Base-by-base conservation (phyloP, 164 flowering plant species). In the Dillenia suffruticosa region DNA sequence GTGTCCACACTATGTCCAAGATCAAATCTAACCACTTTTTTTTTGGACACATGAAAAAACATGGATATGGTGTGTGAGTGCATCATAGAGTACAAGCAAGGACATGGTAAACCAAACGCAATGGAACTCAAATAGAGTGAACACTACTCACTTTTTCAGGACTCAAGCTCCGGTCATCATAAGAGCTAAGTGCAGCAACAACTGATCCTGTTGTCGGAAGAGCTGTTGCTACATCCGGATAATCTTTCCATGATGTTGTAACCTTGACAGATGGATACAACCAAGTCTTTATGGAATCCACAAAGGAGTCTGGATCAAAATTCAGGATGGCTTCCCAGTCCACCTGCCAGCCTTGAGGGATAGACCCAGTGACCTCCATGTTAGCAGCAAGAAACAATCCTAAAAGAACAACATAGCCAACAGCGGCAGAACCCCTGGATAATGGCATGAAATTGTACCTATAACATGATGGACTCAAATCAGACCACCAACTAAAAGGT, bases 371-470 rank as follows among this genome's bases (percentile, higher is more conserved):
- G 75, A 94, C 87, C 76, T 88, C 89, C 96, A 91, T 91, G 62
- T 94, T 94, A 59, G 97, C 96, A 52, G 99, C 97, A 61, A 91
- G 92, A 54, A 81, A 73, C 62, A 94, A 66, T 58, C 99, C 99
- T 2, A 89, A 89, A 79, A 94, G 69, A 62, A 91, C 97, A 7
- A 79, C 75, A 51, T 83, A 88, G 9, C 99, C 99, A 70, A 89
- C 85, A 11, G 59, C 96, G 17, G 96, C 90, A 54, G 96, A 77
- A 44, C 99, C 99, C 73, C 96, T 82, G 22, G 97, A 86, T 52
- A 94, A 77, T 2, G 99, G 97, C 99, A 89, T 94, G 76, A 91
- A 94, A 68, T 89, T 91, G 78, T 91, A 94, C 99, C 99, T 94
- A 84, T 51, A 71, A 75, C 58, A 16, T 13, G 58, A 14, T 19